A percentile compares a stretch with the other conserved stretches of the same genome.
These are phyloP conservation scores for Truncatella angustata DNA, from an alignment of 2,329 filamentous ascomycete genomes.

Conservation along the genomic window DNA sequence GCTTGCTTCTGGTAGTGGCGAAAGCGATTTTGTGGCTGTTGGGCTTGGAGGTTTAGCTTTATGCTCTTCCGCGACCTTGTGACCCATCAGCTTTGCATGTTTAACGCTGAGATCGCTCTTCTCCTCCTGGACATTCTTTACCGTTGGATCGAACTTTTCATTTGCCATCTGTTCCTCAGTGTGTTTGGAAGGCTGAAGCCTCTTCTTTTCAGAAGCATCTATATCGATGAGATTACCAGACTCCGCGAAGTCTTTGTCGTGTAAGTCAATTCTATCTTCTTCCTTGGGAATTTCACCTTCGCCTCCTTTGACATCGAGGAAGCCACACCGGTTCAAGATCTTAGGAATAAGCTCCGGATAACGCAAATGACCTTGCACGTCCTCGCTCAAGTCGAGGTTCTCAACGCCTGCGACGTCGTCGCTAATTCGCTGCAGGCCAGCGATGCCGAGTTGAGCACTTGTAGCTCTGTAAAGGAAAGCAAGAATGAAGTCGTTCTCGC, in stretches of 20 bases:
- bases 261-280: slow-evolving; percentile 32
- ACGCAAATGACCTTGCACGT: slow-evolving; percentile 51
- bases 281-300: slow-evolving; percentile 48
- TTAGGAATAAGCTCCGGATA: slow-evolving; percentile 50
- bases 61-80: slow-evolving; percentile 10
- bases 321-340: slow-evolving; percentile 52
- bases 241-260: slow-evolving; percentile 28
- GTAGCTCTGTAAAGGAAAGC: slow-evolving; percentile 85
- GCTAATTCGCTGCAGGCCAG: slow-evolving; percentile 71
- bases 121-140: slow-evolving; percentile 22
- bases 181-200: slow-evolving; percentile 17
- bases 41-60: neutral
- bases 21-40: neutral
- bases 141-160: slow-evolving; percentile 25
- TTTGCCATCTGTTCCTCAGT: slow-evolving; percentile 17
- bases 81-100: slow-evolving; percentile 16
- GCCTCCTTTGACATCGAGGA: slow-evolving; percentile 43
- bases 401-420: slow-evolving; percentile 64
- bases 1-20: slow-evolving; percentile 7
- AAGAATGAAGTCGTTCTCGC: slow-evolving; percentile 82
- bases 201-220: slow-evolving; percentile 28
- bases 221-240: slow-evolving; percentile 41
- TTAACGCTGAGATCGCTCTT: slow-evolving; percentile 20
- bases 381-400: slow-evolving; percentile 51
- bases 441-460: slow-evolving; percentile 78